Evolutionary conservation across 805 yeast species (phyloP).

Genomic region (Sugiyamaella lignohabitans): DNA sequence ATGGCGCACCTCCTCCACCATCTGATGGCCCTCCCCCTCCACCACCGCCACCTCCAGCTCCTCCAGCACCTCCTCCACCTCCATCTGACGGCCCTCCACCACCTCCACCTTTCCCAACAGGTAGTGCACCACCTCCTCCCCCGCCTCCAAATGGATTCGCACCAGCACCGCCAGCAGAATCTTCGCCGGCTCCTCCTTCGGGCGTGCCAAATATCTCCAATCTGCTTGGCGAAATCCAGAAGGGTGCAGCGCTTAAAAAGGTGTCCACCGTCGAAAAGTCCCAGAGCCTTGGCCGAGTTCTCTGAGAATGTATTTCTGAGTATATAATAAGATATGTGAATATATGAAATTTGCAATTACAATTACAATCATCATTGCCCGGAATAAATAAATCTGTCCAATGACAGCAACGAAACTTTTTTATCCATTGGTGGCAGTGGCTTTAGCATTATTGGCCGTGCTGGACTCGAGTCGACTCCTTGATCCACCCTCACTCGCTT

Average conservation of each 20-base stretch:
- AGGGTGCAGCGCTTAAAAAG: slow-evolving; percentile 28
- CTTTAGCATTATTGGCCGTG: too few relatives aligned
- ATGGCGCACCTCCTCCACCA: slow-evolving; percentile 33
- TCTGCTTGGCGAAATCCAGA: slow-evolving; percentile 32
- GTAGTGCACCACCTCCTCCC: slow-evolving; percentile 40
- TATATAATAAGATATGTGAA: background rate
- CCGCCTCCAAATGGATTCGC: slow-evolving; percentile 31
- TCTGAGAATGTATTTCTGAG: slow-evolving; percentile 15
- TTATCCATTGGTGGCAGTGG: too few relatives aligned
- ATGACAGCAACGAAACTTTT: background rate
- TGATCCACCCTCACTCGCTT: too few relatives aligned
- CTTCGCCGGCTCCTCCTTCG: slow-evolving; percentile 27
- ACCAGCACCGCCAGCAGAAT: slow-evolving; percentile 29
- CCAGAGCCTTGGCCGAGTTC: slow-evolving; percentile 28
- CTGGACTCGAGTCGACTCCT: too few relatives aligned
- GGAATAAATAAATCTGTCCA: slow-evolving; percentile 5
- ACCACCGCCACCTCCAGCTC: slow-evolving; percentile 15
- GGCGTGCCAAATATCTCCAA: slow-evolving; percentile 29
- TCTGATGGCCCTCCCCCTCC: slow-evolving; percentile 28
- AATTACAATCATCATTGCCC: background rate
- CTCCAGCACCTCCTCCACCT: slow-evolving; percentile 32
- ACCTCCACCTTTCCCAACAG: slow-evolving; percentile 32
- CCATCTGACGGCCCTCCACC: slow-evolving; percentile 26
- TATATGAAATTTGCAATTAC: background rate
- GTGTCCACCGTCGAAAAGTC: slow-evolving; percentile 28